Evolutionary conservation across 768 basidiomycete species (phyloP).

Genomic region (Hypsizygus marmoreus): DNA sequence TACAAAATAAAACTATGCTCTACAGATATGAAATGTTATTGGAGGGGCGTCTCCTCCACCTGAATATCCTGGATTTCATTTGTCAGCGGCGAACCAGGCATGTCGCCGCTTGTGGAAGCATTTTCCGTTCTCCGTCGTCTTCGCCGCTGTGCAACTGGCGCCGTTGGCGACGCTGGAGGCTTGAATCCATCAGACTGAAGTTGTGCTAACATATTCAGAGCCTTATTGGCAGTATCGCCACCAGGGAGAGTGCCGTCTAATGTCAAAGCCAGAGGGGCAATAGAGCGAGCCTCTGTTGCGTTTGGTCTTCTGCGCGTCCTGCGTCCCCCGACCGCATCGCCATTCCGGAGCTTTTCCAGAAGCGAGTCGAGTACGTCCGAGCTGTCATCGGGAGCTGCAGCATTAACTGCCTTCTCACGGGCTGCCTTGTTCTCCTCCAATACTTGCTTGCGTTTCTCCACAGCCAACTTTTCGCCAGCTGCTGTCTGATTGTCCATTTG

Average conservation of each 20-base stretch:
- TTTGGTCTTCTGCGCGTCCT: conserved; percentile 53
- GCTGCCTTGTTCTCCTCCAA: conserved; percentile 63
- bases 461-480: conserved; percentile 67
- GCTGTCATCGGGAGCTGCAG: conserved; percentile 40
- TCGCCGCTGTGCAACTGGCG: conserved; percentile 37
- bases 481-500: conserved; percentile 74
- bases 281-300: conserved; percentile 36
- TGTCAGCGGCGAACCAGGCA: conserved; percentile 33
- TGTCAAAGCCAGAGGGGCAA: conserved; percentile 34
- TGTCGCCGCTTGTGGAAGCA: conserved; percentile 25
- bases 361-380: conserved; percentile 73
- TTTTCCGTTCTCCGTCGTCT: conserved; percentile 38
- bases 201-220: conserved; percentile 74
- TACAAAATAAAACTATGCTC: conserved; percentile 4
- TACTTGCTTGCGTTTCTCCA: conserved; percentile 69
- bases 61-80: conserved; percentile 32
- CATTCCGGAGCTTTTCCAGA: conserved; percentile 70
- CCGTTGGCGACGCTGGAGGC: conserved; percentile 50
- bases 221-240: conserved; percentile 49
- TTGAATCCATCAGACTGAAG: conserved; percentile 74
- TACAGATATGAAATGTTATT: conserved; percentile 6
- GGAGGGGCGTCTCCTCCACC: conserved; percentile 9
- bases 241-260: conserved; percentile 33
- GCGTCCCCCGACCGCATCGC: conserved; percentile 63
- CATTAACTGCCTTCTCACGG: conserved; percentile 51